These are phyloP conservation scores for Raffaelea ambrosiae DNA, from an alignment of 2,329 filamentous ascomycete genomes.

Conservation along the genomic window DNA sequence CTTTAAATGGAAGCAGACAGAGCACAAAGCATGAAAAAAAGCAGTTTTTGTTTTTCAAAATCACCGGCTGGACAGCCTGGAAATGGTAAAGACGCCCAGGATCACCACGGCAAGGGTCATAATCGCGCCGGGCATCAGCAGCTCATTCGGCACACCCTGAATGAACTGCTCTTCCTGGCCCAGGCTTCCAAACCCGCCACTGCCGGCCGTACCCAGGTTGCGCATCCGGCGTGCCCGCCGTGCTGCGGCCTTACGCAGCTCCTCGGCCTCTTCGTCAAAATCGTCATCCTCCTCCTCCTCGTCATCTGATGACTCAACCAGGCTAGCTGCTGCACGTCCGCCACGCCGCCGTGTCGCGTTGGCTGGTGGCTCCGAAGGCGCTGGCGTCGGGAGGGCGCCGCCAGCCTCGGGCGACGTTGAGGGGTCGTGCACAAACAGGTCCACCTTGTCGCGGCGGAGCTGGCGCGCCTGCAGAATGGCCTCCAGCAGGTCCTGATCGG, in stretches of 20 bases:
- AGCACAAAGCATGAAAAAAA: background rate
- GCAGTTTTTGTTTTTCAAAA: too few relatives aligned
- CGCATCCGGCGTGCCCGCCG: slow-evolving; percentile 35
- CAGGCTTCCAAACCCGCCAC: background rate
- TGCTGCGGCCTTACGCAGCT: slow-evolving; percentile 24
- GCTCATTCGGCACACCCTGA: slow-evolving; percentile 84
- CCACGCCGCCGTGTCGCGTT: slow-evolving; percentile 21
- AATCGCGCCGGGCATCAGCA: slow-evolving; percentile 87
- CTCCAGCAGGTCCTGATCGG: slow-evolving; percentile 85
- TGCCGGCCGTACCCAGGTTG: slow-evolving; percentile 16
- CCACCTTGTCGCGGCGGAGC: slow-evolving; percentile 79
- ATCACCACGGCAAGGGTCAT: slow-evolving; percentile 93
- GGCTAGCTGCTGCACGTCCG: slow-evolving; percentile 15
- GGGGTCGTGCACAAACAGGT: slow-evolving; percentile 92
- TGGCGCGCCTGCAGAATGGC: slow-evolving; percentile 78
- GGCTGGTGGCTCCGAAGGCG: background rate
- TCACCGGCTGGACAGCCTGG: slow-evolving; percentile 53
- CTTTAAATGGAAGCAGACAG: background rate
- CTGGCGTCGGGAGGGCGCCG: slow-evolving; percentile 23
- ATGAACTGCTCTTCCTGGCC: slow-evolving; percentile 61
- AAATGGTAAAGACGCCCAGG: slow-evolving; percentile 83
- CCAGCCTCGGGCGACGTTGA: slow-evolving; percentile 70
- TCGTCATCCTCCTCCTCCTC: slow-evolving; percentile 44
- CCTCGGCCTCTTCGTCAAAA: slow-evolving; percentile 12
- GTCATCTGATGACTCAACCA: slow-evolving; percentile 27